A percentile compares a stretch with the other conserved stretches of the same genome.
Conservation (phyloP, 352 stramenopile species). For the Globisporangium okanoganense region DNA sequence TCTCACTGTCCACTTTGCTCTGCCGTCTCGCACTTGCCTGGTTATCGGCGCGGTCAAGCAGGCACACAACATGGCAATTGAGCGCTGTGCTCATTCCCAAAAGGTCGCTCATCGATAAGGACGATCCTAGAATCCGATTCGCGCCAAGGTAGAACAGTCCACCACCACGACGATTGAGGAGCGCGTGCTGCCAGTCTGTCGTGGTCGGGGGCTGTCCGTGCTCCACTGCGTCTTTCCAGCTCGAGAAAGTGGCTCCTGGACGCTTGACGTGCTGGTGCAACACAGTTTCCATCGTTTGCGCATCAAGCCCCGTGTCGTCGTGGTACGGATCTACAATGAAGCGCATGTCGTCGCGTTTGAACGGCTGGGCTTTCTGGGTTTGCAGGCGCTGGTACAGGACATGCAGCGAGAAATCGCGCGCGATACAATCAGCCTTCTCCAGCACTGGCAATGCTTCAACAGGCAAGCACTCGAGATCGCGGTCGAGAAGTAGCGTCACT, state of each 20-base stretch:
- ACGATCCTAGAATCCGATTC: constrained; percentile 60
- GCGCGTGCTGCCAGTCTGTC: constrained; percentile 66
- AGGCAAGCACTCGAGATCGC: constrained; percentile 41
- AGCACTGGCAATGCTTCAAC: constrained; percentile 48
- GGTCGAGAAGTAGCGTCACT: constrained; percentile 53
- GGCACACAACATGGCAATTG: constrained; percentile 66
- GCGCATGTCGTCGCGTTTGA: constrained; percentile 57
- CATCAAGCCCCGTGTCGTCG: constrained; percentile 41
- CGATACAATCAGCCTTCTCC: constrained; percentile 43
- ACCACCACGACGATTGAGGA: constrained; percentile 50
- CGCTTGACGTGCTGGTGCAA: constrained; percentile 39
- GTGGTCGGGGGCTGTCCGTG: constrained; percentile 54
- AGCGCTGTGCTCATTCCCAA: constrained; percentile 61
- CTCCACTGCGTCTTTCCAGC: constrained; percentile 63
- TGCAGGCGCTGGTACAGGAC: constrained; percentile 51
- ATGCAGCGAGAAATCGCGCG: constrained; percentile 72
- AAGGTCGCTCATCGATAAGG: constrained; percentile 33
- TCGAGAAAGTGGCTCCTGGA: constrained; percentile 19
- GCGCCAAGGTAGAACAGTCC: constrained; percentile 70
- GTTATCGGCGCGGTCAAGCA: constrained; percentile 84
- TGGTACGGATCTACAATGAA: constrained; percentile 57
- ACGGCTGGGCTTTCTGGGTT: constrained; percentile 43
- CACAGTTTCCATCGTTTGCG: constrained; percentile 39
- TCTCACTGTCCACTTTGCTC: constrained; percentile 86
- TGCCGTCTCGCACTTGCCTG: constrained; percentile 62